Conservation (phyloP, 768 basidiomycete genomes). For the Leccinum arenicola region DNA sequence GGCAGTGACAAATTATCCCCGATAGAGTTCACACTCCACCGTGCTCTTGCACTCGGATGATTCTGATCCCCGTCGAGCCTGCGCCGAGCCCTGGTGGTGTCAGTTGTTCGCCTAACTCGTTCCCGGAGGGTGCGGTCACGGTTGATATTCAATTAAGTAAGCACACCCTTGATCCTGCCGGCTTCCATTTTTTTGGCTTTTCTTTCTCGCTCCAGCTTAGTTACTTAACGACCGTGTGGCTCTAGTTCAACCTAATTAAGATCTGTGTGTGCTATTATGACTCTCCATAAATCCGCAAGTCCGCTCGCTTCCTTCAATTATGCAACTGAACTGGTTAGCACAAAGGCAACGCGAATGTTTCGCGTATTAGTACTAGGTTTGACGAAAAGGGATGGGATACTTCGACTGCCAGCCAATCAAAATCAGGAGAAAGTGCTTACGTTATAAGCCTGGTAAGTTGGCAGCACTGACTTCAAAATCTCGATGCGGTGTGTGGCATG, state of each 20-base stretch:
- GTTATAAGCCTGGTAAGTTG: background rate
- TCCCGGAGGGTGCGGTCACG: background rate
- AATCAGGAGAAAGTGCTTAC: background rate
- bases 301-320: constrained; percentile 18
- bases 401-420: background rate
- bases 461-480: constrained; percentile 19
- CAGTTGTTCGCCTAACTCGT: constrained; percentile 17
- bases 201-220: constrained; percentile 15
- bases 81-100: constrained; percentile 18
- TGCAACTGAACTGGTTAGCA: background rate
- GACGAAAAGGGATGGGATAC: background rate
- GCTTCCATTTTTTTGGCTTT: constrained; percentile 28
- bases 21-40: constrained; percentile 11
- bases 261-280: constrained; percentile 10
- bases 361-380: background rate
- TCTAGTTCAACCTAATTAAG: constrained; percentile 9
- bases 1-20: constrained; percentile 6
- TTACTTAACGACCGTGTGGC: constrained; percentile 16
- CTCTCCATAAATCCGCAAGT: constrained; percentile 2
- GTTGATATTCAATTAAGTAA: constrained; percentile 24
- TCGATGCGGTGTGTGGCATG: constrained; percentile 11
- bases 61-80: constrained; percentile 25
- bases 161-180: constrained; percentile 1
- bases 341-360: background rate
- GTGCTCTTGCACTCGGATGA: constrained; percentile 1